phyloP scores from a whole-genome alignment of 2,329 filamentous ascomycete genomes.

The Fusarium sp. region DNA sequence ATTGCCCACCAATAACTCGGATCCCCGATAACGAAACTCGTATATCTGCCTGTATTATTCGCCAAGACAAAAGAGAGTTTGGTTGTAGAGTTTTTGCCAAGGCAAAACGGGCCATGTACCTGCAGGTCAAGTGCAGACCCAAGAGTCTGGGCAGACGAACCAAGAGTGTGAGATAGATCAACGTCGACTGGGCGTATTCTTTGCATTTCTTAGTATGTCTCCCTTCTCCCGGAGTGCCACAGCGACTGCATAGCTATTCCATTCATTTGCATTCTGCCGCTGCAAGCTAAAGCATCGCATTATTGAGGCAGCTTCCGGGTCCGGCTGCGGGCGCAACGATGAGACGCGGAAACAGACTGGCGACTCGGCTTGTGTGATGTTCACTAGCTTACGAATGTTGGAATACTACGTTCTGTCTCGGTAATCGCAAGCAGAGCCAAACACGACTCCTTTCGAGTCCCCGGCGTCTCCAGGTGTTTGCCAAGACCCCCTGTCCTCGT shows the following conservation, averaged over 20 bases:
- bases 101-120: not conserved
- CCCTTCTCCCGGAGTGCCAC: not conserved
- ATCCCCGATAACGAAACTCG: not conserved
- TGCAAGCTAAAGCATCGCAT: not conserved
- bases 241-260: not conserved
- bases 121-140: not conserved
- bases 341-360: not conserved
- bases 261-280: not conserved
- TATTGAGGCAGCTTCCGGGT: not conserved
- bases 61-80: not conserved
- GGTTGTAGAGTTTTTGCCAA: not conserved
- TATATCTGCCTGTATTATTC: not conserved
- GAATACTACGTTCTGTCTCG: not conserved
- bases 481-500: conserved; percentile 1
- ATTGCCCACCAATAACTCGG: not conserved
- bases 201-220: not conserved
- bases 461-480: not conserved
- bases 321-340: not conserved
- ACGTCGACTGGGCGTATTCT: not conserved
- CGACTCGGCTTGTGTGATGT: not conserved
- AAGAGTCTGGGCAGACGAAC: not conserved
- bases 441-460: not conserved
- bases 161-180: not conserved
- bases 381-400: not conserved
- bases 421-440: not conserved